Percentiles rank a stretch among this genome's conserved stretches.
These are phyloP conservation scores for Pseudisothecium myosuroides DNA, from an alignment of 225 moss, liverwort and hornwort species.

Conservation along the genomic window DNA sequence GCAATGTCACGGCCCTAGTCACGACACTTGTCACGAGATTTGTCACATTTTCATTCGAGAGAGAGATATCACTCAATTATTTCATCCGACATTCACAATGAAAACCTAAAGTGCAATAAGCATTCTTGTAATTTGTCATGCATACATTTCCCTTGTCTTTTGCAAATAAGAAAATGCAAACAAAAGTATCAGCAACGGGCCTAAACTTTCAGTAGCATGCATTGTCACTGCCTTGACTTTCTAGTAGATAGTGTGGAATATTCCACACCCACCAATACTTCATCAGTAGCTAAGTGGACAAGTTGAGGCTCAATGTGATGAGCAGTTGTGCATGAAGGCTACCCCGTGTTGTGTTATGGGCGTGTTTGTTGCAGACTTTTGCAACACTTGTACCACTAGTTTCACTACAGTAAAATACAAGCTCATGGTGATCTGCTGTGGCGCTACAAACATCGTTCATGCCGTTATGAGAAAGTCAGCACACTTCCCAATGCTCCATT, in stretches of 20 bases:
- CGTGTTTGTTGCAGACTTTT: not conserved
- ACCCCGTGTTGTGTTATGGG: not conserved
- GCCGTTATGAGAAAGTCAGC: not conserved
- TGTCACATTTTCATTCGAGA: fast-evolving
- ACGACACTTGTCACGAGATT: too few species aligned
- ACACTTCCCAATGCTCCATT: not conserved
- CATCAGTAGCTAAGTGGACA: not conserved
- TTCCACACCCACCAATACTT: not conserved
- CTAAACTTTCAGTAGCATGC: too few species aligned
- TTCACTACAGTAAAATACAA: not conserved
- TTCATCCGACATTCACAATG: not conserved
- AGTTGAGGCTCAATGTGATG: not conserved
- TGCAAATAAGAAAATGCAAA: not conserved
- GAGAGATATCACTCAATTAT: not conserved
- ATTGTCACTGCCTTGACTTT: not conserved
- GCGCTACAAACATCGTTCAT: not conserved
- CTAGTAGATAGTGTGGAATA: not conserved
- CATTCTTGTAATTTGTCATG: fast-evolving
- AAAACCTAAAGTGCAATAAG: fast-evolving
- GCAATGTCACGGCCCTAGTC: fast-evolving
- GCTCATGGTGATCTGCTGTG: too few species aligned
- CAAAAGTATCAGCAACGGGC: fast-evolving
- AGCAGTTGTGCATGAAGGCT: too few species aligned
- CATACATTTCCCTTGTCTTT: not conserved
- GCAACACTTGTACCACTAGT: not conserved